A percentile compares a stretch with the other conserved stretches of the same genome.
These are phyloP conservation scores for Monosporascus ibericus DNA, from an alignment of 2,329 filamentous ascomycete genomes.

Conservation along the genomic window DNA sequence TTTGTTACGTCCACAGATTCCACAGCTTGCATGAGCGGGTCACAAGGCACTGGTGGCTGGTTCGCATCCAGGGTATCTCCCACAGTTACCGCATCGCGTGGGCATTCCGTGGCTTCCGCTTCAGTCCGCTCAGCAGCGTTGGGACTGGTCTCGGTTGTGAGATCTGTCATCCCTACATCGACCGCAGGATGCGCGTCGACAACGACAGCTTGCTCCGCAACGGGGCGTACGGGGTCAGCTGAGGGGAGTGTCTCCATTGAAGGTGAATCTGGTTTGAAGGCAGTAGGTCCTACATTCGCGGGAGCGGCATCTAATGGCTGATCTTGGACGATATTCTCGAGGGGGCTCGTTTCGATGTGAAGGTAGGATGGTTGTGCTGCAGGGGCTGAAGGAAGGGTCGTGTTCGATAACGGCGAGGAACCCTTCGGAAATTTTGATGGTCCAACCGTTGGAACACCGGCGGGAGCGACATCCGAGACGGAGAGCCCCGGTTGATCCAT, in stretches of 20 bases:
- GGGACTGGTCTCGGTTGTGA: neutral
- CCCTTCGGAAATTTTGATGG: constrained; percentile 5
- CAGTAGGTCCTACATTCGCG: neutral
- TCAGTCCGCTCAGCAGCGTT: neutral
- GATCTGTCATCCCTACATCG: constrained; percentile 10
- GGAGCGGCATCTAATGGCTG: constrained; percentile 30
- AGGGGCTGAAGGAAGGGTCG: constrained; percentile 23
- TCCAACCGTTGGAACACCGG: constrained; percentile 12
- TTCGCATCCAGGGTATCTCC: neutral
- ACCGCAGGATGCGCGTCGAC: neutral
- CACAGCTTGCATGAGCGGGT: neutral
- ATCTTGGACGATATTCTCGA: constrained; percentile 43
- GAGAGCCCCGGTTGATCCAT: constrained; percentile 17
- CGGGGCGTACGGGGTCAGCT: neutral
- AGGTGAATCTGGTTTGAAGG: neutral
- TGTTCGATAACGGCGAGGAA: constrained; percentile 18
- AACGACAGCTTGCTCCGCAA: neutral
- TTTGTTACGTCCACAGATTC: neutral
- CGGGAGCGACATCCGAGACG: constrained; percentile 13
- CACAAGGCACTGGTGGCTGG: neutral
- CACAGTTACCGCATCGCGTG: neutral
- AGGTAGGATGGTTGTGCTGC: constrained; percentile 19
- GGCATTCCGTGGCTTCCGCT: neutral
- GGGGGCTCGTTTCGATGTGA: constrained; percentile 43
- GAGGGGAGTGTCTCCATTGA: neutral